These are phyloP conservation scores for Fusarium sacchari DNA, from an alignment of 2,329 filamentous ascomycete species.

Conservation along the genomic window DNA sequence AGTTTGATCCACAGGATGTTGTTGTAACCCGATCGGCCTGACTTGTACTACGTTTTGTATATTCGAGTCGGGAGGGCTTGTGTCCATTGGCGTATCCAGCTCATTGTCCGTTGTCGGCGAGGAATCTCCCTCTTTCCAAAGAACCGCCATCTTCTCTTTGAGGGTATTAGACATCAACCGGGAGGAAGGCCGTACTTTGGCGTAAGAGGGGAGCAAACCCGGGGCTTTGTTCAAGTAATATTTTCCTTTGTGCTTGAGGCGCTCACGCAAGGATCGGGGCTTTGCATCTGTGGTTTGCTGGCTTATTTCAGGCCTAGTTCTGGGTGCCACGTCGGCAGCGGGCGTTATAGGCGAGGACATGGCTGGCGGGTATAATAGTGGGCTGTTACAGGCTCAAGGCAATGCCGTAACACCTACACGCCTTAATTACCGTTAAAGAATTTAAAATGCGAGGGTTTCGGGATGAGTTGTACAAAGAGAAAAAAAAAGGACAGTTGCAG, in stretches of 20 bases:
- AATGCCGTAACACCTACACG: background rate
- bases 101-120: background rate
- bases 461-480: background rate
- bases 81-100: too few species aligned
- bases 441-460: background rate
- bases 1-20: background rate
- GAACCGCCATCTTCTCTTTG: slow-evolving; percentile 3
- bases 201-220: background rate
- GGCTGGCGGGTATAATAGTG: background rate
- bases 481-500: background rate
- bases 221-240: slow-evolving; percentile 2
- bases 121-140: background rate
- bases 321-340: background rate
- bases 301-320: background rate
- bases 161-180: background rate
- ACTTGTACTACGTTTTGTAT: background rate
- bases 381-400: background rate
- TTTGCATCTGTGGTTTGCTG: background rate
- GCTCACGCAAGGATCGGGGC: slow-evolving; percentile 3
- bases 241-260: slow-evolving; percentile 11
- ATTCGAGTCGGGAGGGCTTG: background rate
- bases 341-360: background rate
- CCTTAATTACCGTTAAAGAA: background rate
- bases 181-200: background rate
- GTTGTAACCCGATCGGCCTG: background rate